Percentiles rank a stretch among this genome's conserved stretches.
Evolutionary conservation across 257 asterid species (phyloP).

Genomic region (Solanum corneliomulleri): DNA sequence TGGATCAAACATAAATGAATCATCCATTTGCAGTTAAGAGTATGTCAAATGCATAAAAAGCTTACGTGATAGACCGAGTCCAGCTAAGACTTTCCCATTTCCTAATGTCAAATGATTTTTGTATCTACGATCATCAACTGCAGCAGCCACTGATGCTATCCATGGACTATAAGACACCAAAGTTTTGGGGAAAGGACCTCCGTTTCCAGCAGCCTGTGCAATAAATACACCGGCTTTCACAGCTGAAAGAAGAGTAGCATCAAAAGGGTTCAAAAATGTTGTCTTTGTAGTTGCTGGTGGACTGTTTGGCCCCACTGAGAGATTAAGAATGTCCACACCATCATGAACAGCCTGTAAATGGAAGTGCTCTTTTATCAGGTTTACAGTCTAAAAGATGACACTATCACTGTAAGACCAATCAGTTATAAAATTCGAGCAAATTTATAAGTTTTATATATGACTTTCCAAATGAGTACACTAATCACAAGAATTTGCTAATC

Average conservation of each 20-base stretch:
- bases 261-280: constrained; percentile 89
- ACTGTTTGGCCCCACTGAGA: constrained; percentile 98
- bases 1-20: neutral
- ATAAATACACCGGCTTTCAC: constrained; percentile 97
- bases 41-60: neutral
- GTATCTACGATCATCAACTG: constrained; percentile 92
- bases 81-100: constrained; percentile 73
- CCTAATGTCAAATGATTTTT: constrained; percentile 89
- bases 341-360: constrained; percentile 86
- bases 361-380: constrained; percentile 7
- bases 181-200: constrained; percentile 97
- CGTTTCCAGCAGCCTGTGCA: constrained; percentile 97
- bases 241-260: constrained; percentile 87
- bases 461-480: neutral
- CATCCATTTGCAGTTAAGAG: neutral
- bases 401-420: neutral
- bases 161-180: constrained; percentile 94
- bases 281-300: constrained; percentile 92
- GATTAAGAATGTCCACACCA: constrained; percentile 94
- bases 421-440: neutral
- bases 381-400: neutral
- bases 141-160: constrained; percentile 97
- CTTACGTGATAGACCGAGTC: constrained; percentile 96
- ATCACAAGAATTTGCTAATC: neutral
- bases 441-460: neutral